Base-by-base conservation (phyloP, 345 rosid genomes). In the Rubroshorea leprosula region DNA sequence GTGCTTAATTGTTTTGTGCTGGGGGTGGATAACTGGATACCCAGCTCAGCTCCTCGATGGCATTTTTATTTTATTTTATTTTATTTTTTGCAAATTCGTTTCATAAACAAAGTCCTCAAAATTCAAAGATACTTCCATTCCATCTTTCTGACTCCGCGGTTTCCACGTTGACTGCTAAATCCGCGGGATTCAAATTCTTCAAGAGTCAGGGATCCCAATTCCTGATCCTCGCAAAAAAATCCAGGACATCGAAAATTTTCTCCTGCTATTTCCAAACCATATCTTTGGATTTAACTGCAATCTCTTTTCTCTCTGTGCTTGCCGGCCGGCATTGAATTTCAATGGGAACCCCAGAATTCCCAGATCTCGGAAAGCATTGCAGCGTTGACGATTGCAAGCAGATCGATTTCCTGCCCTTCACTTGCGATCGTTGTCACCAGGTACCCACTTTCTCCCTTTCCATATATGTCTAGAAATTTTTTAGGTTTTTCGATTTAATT, bases 331-430 rank as follows among this genome's bases (percentile, higher is more conserved):
- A 8, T 31, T 24, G 45, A 62, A 60, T 46, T 21, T 1, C 20
- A 58, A 89, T 92, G 98, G 98, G 98, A 21, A 92, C 98, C 19
- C 98, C 96, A 0, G 84, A 83, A 72, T 92, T 92, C 63, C 98
- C 98, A 60, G 84, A 89, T 86, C 95, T 92, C 16, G 96, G 98
- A 46, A 84, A 80, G 74, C 98, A 92, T 67, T 92, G 98, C 80
- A 71, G 75, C 68, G 80, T 84, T 20, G 77, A 83, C 43, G 79
- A 77, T 60, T 92, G 98, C 76, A 83, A 79, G 64, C 96, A 70
- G 68, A 89, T 92, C 72, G 98, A 92, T 76, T 92, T 89, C 81
- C 68, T 92, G 54, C 98, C 98, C 50, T 92, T 92, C 85, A 88
- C 95, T 24, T 92, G 98, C 80, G 96, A 92, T 70, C 80, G 90